These are phyloP conservation scores for Myxozyma vanderwaltii DNA, from an alignment of 805 yeast species.

Conservation along the genomic window DNA sequence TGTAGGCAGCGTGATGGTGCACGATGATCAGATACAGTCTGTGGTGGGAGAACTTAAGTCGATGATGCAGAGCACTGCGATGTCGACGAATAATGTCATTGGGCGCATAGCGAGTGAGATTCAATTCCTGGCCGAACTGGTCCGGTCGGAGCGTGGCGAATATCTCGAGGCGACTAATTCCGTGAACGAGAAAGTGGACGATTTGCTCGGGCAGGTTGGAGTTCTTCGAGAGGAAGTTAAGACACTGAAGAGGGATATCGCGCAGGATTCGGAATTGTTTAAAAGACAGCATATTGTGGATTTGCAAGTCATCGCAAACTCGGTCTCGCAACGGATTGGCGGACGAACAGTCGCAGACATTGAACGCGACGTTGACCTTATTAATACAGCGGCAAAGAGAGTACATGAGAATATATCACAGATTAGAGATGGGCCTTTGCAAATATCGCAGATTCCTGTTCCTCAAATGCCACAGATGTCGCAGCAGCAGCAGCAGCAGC, in stretches of 20 bases:
- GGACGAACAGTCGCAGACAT: conserved; percentile 15
- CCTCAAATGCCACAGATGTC: conserved; percentile 11
- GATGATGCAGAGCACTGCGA: conserved; percentile 16
- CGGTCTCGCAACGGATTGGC: conserved; percentile 10
- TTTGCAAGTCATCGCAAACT: background rate
- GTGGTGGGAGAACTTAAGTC: conserved; percentile 12
- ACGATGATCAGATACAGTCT: conserved; percentile 24
- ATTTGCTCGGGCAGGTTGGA: conserved; percentile 15
- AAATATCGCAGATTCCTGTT: conserved; percentile 3
- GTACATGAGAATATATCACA: background rate
- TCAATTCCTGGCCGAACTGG: conserved; percentile 15
- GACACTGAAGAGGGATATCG: conserved; percentile 3
- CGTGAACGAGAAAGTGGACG: conserved; percentile 17
- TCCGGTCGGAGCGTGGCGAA: conserved; percentile 18
- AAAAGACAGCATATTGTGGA: conserved; percentile 3
- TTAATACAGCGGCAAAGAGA: conserved; percentile 14
- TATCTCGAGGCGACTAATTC: conserved; percentile 3
- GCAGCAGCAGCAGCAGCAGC: conserved; percentile 16
- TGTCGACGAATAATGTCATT: conserved; percentile 14
- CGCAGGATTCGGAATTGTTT: conserved; percentile 9
- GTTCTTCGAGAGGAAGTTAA: conserved; percentile 13
- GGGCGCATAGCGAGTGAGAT: conserved; percentile 16
- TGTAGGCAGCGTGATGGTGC: conserved; percentile 10
- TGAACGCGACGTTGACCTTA: conserved; percentile 26
- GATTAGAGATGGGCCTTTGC: background rate